Conservation (phyloP, 192 early-diverging fungal genomes). For the Backusella tarrabulga region DNA sequence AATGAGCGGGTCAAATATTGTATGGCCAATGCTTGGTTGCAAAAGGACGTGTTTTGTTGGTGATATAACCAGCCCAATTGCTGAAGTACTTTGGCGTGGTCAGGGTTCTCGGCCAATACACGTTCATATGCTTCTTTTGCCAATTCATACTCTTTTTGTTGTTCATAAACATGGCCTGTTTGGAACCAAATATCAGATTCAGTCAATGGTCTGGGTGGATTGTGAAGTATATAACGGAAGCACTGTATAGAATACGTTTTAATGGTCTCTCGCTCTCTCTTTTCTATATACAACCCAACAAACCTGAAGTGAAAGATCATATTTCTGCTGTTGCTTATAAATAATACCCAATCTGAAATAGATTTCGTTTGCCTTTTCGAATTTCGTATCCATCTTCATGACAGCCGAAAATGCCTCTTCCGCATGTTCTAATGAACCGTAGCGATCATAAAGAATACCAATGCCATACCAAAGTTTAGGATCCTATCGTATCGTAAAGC, state of each 20-base stretch:
- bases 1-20: conserved; percentile 80
- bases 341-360: conserved; percentile 97
- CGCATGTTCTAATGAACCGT: conserved; percentile 94
- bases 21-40: conserved; percentile 85
- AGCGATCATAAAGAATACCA: conserved; percentile 95
- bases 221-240: conserved; percentile 85
- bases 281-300: neutral
- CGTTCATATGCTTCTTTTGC: conserved; percentile 93
- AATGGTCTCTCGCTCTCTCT: neutral
- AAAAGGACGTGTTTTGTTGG: conserved; percentile 77
- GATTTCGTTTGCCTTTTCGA: conserved; percentile 97
- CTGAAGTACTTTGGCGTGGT: conserved; percentile 92
- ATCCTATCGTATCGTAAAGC: conserved; percentile 51
- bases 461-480: conserved; percentile 99
- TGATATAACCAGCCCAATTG: conserved; percentile 96
- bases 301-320: conserved; percentile 65
- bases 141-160: conserved; percentile 76
- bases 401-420: conserved; percentile 95
- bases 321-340: conserved; percentile 90
- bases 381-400: conserved; percentile 92
- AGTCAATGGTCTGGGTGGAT: conserved; percentile 86
- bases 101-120: conserved; percentile 83
- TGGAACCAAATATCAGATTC: conserved; percentile 97
- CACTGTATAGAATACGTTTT: conserved; percentile 47
- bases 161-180: conserved; percentile 95